Evolutionary conservation across 371 early-diverging fungal genomes (phyloP).

Genomic region (Mucor ambiguus): DNA sequence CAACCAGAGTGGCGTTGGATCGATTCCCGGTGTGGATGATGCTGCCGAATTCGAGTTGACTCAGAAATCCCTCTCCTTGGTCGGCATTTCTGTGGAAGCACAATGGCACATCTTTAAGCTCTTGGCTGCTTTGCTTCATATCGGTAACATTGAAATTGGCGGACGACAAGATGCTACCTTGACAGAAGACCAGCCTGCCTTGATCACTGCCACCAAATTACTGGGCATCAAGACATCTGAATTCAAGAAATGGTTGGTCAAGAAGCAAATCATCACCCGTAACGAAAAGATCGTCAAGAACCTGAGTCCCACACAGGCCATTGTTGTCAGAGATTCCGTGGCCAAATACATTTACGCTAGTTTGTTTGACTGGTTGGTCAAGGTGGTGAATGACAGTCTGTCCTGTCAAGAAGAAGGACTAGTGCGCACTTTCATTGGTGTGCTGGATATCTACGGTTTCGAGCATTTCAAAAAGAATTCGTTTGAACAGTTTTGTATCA

Average conservation of each 20-base stretch:
- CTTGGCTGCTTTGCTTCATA: slow-evolving; percentile 88
- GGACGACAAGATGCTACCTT: slow-evolving; percentile 74
- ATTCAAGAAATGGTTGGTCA: slow-evolving; percentile 89
- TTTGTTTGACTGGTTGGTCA: slow-evolving; percentile 94
- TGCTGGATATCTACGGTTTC: slow-evolving; percentile 97
- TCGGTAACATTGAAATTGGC: slow-evolving; percentile 90
- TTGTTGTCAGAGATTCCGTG: slow-evolving; percentile 88
- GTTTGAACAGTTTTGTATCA: slow-evolving; percentile 99
- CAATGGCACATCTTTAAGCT: slow-evolving; percentile 92
- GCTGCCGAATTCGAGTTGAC: slow-evolving; percentile 89
- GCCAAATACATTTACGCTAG: slow-evolving; percentile 94
- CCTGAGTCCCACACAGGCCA: slow-evolving; percentile 75
- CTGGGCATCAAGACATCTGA: slow-evolving; percentile 75
- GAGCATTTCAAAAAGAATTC: slow-evolving; percentile 98
- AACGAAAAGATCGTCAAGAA: slow-evolving; percentile 84
- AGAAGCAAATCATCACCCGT: slow-evolving; percentile 86
- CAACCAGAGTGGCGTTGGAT: slow-evolving; percentile 83
- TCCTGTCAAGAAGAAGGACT: slow-evolving; percentile 57
- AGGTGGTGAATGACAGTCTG: slow-evolving; percentile 80
- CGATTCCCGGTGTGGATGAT: slow-evolving; percentile 89
- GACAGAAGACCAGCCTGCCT: slow-evolving; percentile 73
- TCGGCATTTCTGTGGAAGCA: slow-evolving; percentile 82
- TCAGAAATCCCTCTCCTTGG: slow-evolving; percentile 79
- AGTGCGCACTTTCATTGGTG: slow-evolving; percentile 85
- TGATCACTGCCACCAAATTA: slow-evolving; percentile 66